phyloP scores from a whole-genome alignment of 345 rosid genomes.

The Syzygium oleosum region DNA sequence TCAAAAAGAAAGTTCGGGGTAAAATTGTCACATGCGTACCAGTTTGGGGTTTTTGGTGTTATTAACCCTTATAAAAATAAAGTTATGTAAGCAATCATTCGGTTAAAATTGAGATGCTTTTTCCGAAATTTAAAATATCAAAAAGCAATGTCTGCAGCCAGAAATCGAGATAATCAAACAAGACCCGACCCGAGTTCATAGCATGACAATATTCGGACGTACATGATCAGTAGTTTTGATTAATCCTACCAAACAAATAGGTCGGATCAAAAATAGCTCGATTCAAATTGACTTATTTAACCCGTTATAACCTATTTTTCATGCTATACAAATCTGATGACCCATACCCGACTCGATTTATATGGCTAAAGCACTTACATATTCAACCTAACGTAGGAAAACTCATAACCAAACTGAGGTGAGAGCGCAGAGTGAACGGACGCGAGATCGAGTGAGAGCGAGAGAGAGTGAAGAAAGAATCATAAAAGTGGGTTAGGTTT shows the following conservation, averaged over 20 bases:
- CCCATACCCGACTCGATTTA: too few relatives aligned
- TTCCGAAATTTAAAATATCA: too few relatives aligned
- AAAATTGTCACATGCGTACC: too few relatives aligned
- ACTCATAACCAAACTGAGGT: neutral
- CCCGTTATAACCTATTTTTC: neutral
- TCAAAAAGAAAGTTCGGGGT: too few relatives aligned
- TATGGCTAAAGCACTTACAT: neutral
- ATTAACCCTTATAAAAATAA: too few relatives aligned
- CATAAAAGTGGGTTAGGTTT: accelerated
- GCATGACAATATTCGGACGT: neutral
- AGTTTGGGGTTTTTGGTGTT: too few relatives aligned
- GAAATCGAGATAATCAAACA: accelerated
- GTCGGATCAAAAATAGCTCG: accelerated
- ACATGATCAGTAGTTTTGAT: accelerated
- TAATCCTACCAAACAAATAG: accelerated
- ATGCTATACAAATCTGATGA: too few relatives aligned
- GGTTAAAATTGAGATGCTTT: neutral
- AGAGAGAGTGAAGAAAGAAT: neutral
- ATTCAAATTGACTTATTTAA: accelerated
- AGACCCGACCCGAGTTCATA: accelerated
- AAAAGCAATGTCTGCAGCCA: accelerated
- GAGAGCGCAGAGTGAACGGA: accelerated
- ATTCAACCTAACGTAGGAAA: accelerated
- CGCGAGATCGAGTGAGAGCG: accelerated
- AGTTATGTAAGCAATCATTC: neutral